Base-by-base conservation (phyloP, 805 yeast species). In the Sugiyamaella americana region DNA sequence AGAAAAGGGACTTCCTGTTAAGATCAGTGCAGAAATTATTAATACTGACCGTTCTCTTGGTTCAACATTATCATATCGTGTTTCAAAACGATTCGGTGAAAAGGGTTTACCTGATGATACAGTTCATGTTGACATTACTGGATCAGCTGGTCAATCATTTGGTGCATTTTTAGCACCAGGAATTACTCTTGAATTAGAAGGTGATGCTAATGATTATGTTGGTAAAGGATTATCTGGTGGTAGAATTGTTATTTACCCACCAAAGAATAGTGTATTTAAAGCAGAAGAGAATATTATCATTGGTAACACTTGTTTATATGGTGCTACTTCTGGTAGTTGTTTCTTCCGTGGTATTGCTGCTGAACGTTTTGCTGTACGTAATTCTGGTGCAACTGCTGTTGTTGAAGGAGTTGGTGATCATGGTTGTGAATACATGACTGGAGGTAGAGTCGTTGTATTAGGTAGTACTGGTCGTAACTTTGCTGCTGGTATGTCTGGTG, bases 401-500 rank as follows among this genome's bases (percentile, higher is more conserved):
- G 88, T 87, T 55, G 98, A 91, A 69, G 96, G 96, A 62, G 82
- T 86, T 54, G 98, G 98, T 72, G 96, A 91, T 67, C 97, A 91
- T 66, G 98, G 98, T 44, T 91, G 97, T 72, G 98, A 91, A 71
- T 91, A 91, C 71, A 91, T 91, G 98, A 89, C 98, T 58, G 98
- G 98, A 66, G 98, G 98, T 65, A 80, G 98, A 60, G 96, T 93
- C 52, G 87, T 91, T 62, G 88, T 91, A 41, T 76, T 91, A 57
- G 96, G 97, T 40, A 70, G 80, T 50, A 86, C 96, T 59, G 97
- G 96, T 49, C 80, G 97, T 53, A 83, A 88, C 73, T 85, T 85
- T 65, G 96, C 81, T 51, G 96, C 98, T 47, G 98, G 98, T 74
- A 93, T 93, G 84, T 89, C 97, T 58, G 98, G 98, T 70, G 98